Evolutionary conservation across 108 stramenopile genomes (phyloP).

Genomic region (Phaeodactylum tricornutum): DNA sequence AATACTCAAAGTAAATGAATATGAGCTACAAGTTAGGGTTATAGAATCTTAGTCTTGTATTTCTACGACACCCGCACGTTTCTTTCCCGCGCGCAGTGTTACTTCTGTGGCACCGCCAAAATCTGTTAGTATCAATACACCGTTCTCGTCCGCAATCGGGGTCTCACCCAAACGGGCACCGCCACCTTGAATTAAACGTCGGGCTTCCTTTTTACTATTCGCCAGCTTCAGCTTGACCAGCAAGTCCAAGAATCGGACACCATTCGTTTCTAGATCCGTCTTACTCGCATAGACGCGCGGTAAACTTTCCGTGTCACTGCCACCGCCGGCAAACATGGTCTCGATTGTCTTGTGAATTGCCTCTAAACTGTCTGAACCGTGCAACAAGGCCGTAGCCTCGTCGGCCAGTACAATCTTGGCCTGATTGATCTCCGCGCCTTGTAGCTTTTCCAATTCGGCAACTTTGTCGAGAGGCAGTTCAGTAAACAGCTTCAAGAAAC

Average conservation of each 20-base stretch:
- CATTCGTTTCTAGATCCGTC: slow-evolving; percentile 25
- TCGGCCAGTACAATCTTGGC: slow-evolving; percentile 94
- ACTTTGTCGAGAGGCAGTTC: slow-evolving; percentile 82
- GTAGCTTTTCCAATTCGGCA: slow-evolving; percentile 37
- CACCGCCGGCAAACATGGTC: slow-evolving; percentile 64
- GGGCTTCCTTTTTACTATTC: slow-evolving; percentile 86
- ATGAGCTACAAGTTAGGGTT: no score
- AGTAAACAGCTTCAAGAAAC: slow-evolving; percentile 94
- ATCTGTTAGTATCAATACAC: slow-evolving; percentile 32
- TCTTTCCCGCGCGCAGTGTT: slow-evolving; percentile 76
- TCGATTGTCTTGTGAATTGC: slow-evolving; percentile 82
- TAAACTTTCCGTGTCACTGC: slow-evolving; percentile 42
- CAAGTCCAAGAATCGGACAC: slow-evolving; percentile 68
- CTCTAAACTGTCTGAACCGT: slow-evolving; percentile 76
- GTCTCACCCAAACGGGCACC: slow-evolving; percentile 70
- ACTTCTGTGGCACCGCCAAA: slow-evolving; percentile 60
- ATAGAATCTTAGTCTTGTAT: slow-evolving; percentile 29
- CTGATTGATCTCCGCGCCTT: slow-evolving; percentile 83
- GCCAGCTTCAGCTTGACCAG: slow-evolving; percentile 74
- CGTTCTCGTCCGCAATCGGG: slow-evolving; percentile 59
- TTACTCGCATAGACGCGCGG: slow-evolving; percentile 42
- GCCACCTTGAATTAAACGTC: slow-evolving; percentile 87
- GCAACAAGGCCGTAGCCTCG: slow-evolving; percentile 88
- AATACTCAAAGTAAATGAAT: no score
- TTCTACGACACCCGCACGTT: slow-evolving; percentile 83